A percentile compares a stretch with the other conserved stretches of the same genome.
phyloP scores from a whole-genome alignment of 1,284 basidiomycete species.

The Cryptococcus wingfieldii region DNA sequence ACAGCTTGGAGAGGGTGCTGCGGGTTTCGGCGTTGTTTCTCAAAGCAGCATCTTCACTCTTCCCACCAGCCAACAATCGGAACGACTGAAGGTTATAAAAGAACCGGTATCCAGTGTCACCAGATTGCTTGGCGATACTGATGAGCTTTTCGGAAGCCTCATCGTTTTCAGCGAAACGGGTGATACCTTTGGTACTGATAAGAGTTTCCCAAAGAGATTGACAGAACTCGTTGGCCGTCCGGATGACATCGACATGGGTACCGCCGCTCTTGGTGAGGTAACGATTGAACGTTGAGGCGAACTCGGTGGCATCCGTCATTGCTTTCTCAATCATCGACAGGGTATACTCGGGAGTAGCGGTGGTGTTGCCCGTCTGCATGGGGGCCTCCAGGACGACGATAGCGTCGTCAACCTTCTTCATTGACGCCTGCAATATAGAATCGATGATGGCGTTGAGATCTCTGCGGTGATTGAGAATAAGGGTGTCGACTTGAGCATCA shows the following conservation, averaged over 20 bases:
- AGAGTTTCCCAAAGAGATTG: constrained; percentile 90
- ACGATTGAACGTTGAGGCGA: constrained; percentile 89
- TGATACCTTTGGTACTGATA: constrained; percentile 90
- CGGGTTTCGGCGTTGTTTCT: constrained; percentile 85
- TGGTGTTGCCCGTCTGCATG: constrained; percentile 86
- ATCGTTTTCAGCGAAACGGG: constrained; percentile 82
- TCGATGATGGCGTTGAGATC: constrained; percentile 98
- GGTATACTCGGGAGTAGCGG: constrained; percentile 95
- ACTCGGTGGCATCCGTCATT: constrained; percentile 87
- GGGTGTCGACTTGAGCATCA: constrained; percentile 91
- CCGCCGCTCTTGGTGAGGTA: constrained; percentile 75
- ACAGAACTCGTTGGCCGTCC: constrained; percentile 92
- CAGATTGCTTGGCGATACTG: constrained; percentile 75
- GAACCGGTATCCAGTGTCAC: constrained; percentile 82
- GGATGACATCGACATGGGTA: constrained; percentile 97
- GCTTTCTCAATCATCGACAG: constrained; percentile 98
- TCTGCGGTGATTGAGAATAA: constrained; percentile 96
- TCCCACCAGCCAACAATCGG: constrained; percentile 70
- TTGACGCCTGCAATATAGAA: constrained; percentile 94
- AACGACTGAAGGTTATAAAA: constrained; percentile 96
- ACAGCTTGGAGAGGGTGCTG: constrained; percentile 73
- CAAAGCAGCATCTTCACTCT: constrained; percentile 81
- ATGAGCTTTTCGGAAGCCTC: constrained; percentile 88
- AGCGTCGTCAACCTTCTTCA: constrained; percentile 93
- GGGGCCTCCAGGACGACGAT: constrained; percentile 97